Base-by-base conservation (phyloP, 2,329 filamentous ascomycete genomes). In the Penicillium paneum region DNA sequence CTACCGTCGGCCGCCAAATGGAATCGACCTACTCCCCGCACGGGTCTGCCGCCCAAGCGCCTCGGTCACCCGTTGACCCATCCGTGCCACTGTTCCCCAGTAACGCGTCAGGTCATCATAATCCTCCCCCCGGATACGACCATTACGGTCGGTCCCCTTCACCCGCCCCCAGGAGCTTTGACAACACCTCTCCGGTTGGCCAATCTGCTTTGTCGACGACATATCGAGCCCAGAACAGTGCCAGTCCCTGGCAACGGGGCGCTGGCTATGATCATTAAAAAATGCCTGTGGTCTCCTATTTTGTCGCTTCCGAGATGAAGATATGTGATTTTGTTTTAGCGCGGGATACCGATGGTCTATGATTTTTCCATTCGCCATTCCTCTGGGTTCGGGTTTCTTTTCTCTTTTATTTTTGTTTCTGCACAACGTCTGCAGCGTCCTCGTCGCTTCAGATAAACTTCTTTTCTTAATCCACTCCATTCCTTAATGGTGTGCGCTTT, bases 221-320 rank as follows among this genome's bases (percentile, higher is more conserved):
- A 13, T 78, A 74, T 64, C 71, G 79, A 57, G 64, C 74, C 58
- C 76, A 79, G 61, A 81, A 82, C 65, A 84, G 78, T 66, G 70
- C 79, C 35, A 85, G 82, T 72, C 83, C 83, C 49, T 87, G 84
- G 84, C 83, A 87, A 72, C 74, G 84, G 67, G 84, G 84, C 40
- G 84, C 84, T 31, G 84, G 84, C 41, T 87, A 86, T 64, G 83
- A 86, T 56, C 80, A 82, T 68, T 81, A 74, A 72, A 60, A 49
- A 54, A 56, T 32, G 58, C 46, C 48, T 43, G 15, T 50, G 50
- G 59, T 55, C 49, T 57, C 29, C 51, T 61, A 54, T 57, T 52
- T 54, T 62, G 66, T 68, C 59, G 56, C 59, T 61, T 62, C 65
- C 60, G 67, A 67, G 59, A 74, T 71, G 70, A 73, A 72, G 67